Evolutionary conservation across 176 grass and related monocot genomes (phyloP), one percentile per base, ranked within the genome.

Genomic region (Triticum turgidum): DNA sequence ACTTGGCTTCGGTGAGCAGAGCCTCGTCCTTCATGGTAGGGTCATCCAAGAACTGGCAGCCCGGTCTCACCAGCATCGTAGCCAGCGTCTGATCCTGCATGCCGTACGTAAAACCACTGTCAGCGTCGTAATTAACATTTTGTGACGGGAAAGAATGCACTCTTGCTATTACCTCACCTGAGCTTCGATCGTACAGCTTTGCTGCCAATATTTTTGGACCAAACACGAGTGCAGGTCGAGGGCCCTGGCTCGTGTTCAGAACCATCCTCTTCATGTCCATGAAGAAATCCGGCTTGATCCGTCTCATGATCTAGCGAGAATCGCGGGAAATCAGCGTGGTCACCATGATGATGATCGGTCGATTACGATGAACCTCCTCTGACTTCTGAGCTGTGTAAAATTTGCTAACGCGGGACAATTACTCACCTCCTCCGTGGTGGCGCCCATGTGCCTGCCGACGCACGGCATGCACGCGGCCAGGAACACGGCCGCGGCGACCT

Each of bases 401-500:
- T 8, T 14, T 37, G 1, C 6, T 33, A 77, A 6, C 18, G 38
- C 24, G 6, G 10, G 12, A 2, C 3, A 21, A 58, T 11, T 15
- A 3, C 66, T 79, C 7, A 89, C 91, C 91, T 92, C 76, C 3
- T 84, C 84, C 3, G 66, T 4, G 3, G 64, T 80, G 21, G 32
- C 0, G 6, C 85, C 71, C 82, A 90, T 39, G 81, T 77, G 81
- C 3, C 2, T 77, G 76, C 81, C 75, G 33, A 54, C 64, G 74
- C 83, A 63, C 18, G 89, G 89, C 89, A 89, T 90, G 77, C 4
- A 10, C 4, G 83, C 83, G 59, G 79, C 74, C 9, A 88, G 29
- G 73, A 94, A 89, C 56, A 94, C 89, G 47, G 86, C 92, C 12
- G 66, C 86, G 20, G 85, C 72, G 34, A 88, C 11, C 79, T 93